Conservation (phyloP, 495 filamentous ascomycete genomes). For the Aspergillus bridgeri region DNA sequence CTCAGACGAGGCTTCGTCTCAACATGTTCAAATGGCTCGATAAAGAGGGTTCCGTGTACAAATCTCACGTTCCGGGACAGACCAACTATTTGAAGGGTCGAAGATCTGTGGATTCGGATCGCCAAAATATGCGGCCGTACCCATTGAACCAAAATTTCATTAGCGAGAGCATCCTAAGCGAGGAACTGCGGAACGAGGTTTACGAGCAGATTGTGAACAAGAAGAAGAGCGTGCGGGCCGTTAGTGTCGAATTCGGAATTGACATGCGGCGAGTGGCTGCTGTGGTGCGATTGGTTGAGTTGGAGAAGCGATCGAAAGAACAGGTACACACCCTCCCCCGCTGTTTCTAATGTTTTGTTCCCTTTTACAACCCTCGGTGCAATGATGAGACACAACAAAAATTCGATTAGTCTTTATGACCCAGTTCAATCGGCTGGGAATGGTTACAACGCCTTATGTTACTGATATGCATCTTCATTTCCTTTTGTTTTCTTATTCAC, state of each 20-base stretch:
- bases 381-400: constrained; percentile 71
- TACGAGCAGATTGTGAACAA: constrained; percentile 60
- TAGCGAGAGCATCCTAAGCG: constrained; percentile 72
- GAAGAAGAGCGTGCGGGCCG: constrained; percentile 67
- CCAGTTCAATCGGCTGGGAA: constrained; percentile 38
- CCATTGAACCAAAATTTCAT: constrained; percentile 70
- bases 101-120: constrained; percentile 18
- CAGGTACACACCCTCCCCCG: constrained; percentile 59
- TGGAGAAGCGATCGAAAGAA: constrained; percentile 74
- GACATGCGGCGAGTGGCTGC: constrained; percentile 87
- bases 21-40: constrained; percentile 68
- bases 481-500: constrained; percentile 4
- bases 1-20: constrained; percentile 49
- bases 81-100: constrained; percentile 63
- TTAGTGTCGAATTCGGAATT: constrained; percentile 73
- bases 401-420: constrained; percentile 99
- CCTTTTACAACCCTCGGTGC: constrained; percentile 9
- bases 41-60: constrained; percentile 52
- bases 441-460: constrained; percentile 62
- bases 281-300: constrained; percentile 78
- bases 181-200: constrained; percentile 70
- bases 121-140: constrained; percentile 53
- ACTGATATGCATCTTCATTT: constrained; percentile 24
- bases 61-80: constrained; percentile 52
- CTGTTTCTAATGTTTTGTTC: constrained; percentile 18